Base-by-base conservation (phyloP, 768 basidiomycete genomes). In the Tubosaeta brunneosetosa region DNA sequence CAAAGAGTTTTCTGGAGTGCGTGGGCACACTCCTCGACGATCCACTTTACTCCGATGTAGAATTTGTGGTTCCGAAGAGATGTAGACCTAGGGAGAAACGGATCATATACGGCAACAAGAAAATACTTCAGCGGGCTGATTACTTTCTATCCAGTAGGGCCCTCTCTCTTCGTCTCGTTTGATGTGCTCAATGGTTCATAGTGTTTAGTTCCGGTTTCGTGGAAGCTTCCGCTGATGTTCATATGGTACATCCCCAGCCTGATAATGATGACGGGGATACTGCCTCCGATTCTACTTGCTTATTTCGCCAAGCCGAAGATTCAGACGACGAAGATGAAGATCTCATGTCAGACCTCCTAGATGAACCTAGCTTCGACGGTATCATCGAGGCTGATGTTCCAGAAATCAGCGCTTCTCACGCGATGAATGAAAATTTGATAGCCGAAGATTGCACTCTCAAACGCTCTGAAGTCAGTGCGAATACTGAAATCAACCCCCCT, bases 11-110 rank as follows among this genome's bases (percentile, higher is more conserved):
- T 14, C 63, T 93, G 37, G 80, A 84, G 57, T 82, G 83, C 13
- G 74, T 92, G n/a, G 91, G 91, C 6, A 70, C 75, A 31, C 70
- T 93, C 25, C 73, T 93, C 10, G 85, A 93, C 59, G 87, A 93
- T 60, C 86, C 86, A n/a, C 64, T 79, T 12, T 93, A 92, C 60
- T 91, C 91, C 6, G 91, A 94, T 60, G 81, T 93, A 16, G 84
- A 86, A 64, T 93, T 94, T 57, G 72, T 91, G 17, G 71, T 93
- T 29, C 86, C 87, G 0, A 70, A 71, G 31, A 63, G 74, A 32
- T 66, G 67, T 22, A 66, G 73, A 26, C 70, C 71, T 14, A 66
- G 69, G 22, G 74, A 70, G 38, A 57, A 61, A 26, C 67, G 74
- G 14, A 62, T 63, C 14, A 87, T 94, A 56, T 87, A 81, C 64